Base-by-base conservation (phyloP, 176 grass and related monocot genomes). In the Saccharum spontaneum region DNA sequence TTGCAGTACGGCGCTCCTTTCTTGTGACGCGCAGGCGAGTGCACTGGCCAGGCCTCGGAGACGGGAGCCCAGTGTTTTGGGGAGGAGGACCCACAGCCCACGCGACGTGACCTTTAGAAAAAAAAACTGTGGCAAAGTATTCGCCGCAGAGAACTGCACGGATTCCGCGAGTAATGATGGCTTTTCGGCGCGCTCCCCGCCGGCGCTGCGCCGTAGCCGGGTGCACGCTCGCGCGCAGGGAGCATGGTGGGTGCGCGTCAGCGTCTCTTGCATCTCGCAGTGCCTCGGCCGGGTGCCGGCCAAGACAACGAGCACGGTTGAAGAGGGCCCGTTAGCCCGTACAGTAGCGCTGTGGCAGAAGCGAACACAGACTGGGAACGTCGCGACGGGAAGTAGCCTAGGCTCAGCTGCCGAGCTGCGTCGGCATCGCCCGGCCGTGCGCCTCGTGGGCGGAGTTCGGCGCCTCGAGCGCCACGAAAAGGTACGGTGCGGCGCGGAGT, bases 401-500 rank as follows among this genome's bases (percentile, higher is more conserved):
- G 6, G 43, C 43, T 3, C 3, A 2, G 36, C 36, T 34, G 33
- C 16, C 6, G 50, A 2, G 50, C 31, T 20, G 18, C 8, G 72
- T 84, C 33, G 72, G 18, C 45, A 16, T 75, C 57, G 36, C 45
- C 4, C n/a, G n/a, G 10, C 57, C 59, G 68, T 45, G 71, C 43
- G 20, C 44, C 81, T 74, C 54, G 54, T 83, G 44, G 33, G 62
- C 1, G 48, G 37, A 45, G 65, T 44, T 44, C 49, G 23, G 55
- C 43, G 82, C 71, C 82, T 67, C 44, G 72, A 33, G 69, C 2
- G 52, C 6, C 69, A 48, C 81, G 26, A 84, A 49, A 49, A 5
- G 46, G 46, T 16, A 1, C 46, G 46, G 46, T 48, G 45, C 12
- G 45, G 11, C 28, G 28, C 28, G 28, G 28, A 28, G 0, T 2